Percentiles rank a stretch among this genome's conserved stretches.
These are phyloP conservation scores for Primulina tabacum DNA, from an alignment of 257 asterid species.

Conservation along the genomic window DNA sequence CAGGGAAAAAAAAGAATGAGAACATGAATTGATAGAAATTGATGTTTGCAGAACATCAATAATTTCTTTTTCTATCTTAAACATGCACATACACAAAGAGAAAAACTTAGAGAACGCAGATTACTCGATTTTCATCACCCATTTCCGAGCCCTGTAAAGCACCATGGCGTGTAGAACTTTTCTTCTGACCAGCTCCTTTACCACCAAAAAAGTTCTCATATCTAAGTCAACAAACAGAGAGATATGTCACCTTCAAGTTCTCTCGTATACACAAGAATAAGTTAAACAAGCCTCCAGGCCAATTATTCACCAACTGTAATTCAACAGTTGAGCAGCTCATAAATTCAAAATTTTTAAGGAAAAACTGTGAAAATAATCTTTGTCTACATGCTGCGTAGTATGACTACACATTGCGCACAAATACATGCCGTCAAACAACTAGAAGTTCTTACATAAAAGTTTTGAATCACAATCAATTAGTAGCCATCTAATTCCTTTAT, in stretches of 20 bases:
- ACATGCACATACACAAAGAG: not conserved
- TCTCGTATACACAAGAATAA: slow-evolving; percentile 8
- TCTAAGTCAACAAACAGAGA: slow-evolving; percentile 38
- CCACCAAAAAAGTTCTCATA: slow-evolving; percentile 80
- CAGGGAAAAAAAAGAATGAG: slow-evolving; percentile 15
- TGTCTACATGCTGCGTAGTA: not conserved
- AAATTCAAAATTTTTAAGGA: not conserved
- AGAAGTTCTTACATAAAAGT: not conserved
- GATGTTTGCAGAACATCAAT: slow-evolving; percentile 1
- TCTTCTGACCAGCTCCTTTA: slow-evolving; percentile 42
- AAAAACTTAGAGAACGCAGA: slow-evolving; percentile 4
- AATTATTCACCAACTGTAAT: slow-evolving; percentile 12
- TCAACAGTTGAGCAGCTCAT: not conserved
- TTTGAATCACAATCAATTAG: not conserved
- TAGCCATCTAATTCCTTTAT: too few relatives aligned
- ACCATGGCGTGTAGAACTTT: slow-evolving; percentile 40
- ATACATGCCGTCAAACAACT: slow-evolving; percentile 2
- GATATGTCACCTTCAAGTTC: slow-evolving; percentile 8
- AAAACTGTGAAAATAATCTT: slow-evolving; percentile 12
- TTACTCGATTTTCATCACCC: slow-evolving; percentile 51
- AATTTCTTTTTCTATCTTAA: not conserved
- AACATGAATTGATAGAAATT: slow-evolving; percentile 1
- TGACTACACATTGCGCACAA: slow-evolving; percentile 3
- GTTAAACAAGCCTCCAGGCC: slow-evolving; percentile 18
- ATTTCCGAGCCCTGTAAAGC: slow-evolving; percentile 50